Evolutionary conservation across 2,329 filamentous ascomycete genomes (phyloP).

Genomic region (Penicillium sp.): DNA sequence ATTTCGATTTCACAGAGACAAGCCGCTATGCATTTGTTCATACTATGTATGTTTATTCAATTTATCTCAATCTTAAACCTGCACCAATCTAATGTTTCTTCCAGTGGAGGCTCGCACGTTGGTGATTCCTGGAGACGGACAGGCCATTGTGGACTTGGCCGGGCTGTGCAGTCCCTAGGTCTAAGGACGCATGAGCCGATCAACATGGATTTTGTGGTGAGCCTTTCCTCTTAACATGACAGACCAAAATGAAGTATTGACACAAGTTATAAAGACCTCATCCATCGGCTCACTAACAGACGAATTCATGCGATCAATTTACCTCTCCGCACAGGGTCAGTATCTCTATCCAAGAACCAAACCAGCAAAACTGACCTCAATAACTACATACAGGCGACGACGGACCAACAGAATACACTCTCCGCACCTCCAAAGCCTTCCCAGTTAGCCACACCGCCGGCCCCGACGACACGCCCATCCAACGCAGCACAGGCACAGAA

Average conservation of each 20-base stretch:
- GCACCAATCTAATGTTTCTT: slow-evolving; percentile 5
- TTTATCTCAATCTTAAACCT: slow-evolving; percentile 14
- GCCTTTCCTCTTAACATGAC: not conserved
- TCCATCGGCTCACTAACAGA: slow-evolving; percentile 75
- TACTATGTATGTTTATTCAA: slow-evolving; percentile 59
- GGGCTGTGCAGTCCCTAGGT: slow-evolving; percentile 61
- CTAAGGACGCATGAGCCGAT: slow-evolving; percentile 54
- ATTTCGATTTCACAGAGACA: slow-evolving; percentile 79
- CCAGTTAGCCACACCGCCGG: slow-evolving; percentile 32
- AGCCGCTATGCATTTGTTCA: slow-evolving; percentile 74
- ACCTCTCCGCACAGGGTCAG: slow-evolving; percentile 55
- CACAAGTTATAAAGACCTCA: slow-evolving; percentile 54
- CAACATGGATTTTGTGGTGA: slow-evolving; percentile 69
- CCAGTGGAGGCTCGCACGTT: slow-evolving; percentile 54
- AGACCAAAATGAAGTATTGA: slow-evolving; percentile 10
- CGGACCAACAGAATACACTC: slow-evolving; percentile 41
- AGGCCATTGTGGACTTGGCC: slow-evolving; percentile 71
- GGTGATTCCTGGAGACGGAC: slow-evolving; percentile 50
- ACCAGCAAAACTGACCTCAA: not conserved
- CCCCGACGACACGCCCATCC: slow-evolving; percentile 38
- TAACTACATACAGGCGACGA: slow-evolving; percentile 39
- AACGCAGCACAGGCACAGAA: slow-evolving; percentile 29
- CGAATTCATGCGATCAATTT: slow-evolving; percentile 60
- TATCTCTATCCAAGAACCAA: not conserved
- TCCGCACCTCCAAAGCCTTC: slow-evolving; percentile 30